phyloP scores from a whole-genome alignment of 371 early-diverging fungal species.

The Mortierella sp. region DNA sequence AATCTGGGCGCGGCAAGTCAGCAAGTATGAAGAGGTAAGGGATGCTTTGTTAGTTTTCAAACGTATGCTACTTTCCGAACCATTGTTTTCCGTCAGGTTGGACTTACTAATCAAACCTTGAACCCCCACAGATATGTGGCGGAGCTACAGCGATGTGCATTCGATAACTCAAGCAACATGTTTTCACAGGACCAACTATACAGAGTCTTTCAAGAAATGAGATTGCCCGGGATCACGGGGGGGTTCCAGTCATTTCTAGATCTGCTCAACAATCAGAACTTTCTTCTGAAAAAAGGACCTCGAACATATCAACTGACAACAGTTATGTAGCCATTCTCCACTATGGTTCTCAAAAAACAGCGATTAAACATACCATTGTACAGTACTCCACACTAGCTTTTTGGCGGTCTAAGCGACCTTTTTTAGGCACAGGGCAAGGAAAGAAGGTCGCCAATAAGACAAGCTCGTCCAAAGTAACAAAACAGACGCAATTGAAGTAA shows the following conservation, averaged over 20 bases:
- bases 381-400: background rate
- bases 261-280: conserved; percentile 72
- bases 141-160: conserved; percentile 62
- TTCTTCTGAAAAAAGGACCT: conserved; percentile 64
- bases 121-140: conserved; percentile 70
- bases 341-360: background rate
- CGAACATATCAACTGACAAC: conserved; percentile 60
- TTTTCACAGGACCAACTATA: conserved; percentile 68
- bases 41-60: background rate
- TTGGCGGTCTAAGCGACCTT: background rate
- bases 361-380: background rate
- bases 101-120: too few species aligned
- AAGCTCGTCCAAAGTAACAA: too few species aligned
- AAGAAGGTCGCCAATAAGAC: background rate
- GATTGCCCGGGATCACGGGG: conserved; percentile 50
- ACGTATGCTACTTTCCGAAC: background rate
- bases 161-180: conserved; percentile 61
- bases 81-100: background rate
- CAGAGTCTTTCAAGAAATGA: conserved; percentile 57
- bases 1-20: conserved; percentile 38
- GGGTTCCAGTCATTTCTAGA: conserved; percentile 72
- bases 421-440: background rate
- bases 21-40: conserved; percentile 29
- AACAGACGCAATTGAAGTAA: too few species aligned
- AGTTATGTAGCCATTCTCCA: conserved; percentile 17